Evolutionary conservation across 2,329 filamentous ascomycete species (phyloP), one percentile per base, ranked within the genome.

Genomic region (Fusarium goolgardi): DNA sequence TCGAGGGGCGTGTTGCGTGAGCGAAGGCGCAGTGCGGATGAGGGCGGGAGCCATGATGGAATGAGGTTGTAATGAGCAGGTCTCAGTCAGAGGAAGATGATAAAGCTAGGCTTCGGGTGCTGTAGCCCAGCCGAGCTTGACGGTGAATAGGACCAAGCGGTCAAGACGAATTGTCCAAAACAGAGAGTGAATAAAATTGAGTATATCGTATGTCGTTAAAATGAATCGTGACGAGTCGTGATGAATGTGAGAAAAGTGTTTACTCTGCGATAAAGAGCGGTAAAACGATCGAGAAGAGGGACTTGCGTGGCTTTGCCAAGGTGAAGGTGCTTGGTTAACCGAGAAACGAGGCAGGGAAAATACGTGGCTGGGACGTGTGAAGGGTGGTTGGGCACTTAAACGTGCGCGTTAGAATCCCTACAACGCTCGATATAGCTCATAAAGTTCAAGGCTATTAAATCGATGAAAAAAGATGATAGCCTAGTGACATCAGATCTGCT

Each of bases 31-130:
- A 51, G 73, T 67, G 27, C 66, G 70, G 61, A 77, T 50, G 45
- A 82, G 65, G 27, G 81, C 77, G 39, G 83, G 82, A 56, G 82
- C 82, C 82, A 80, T 80, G 59, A 45, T 73, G 46, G 46, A 53
- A 49, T 46, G 46, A 35, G 39, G n/a, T 40, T 44, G 59, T 60
- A 63, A 71, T 70, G 56, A 23, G 54, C 52, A 59, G 62, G 71
- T 73, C 65, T 73, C 66, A 55, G 67, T 59, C 40, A 41, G 21
- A 53, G 35, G 54, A 39, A 15, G 34, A 39, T n/a, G 20, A 55
- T 49, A n/a, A 59, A 69, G 67, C 56, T 63, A 60, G 72, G 71
- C 64, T n/a, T 64, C 68, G 68, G 70, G 70, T 72, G 71, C 64
- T 72, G 71, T 66, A 60, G 70, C 67, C 75, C 74, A 74, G 75